Evolutionary conservation across 2,329 filamentous ascomycete species (phyloP).

Genomic region (Aspergillus tamarii): DNA sequence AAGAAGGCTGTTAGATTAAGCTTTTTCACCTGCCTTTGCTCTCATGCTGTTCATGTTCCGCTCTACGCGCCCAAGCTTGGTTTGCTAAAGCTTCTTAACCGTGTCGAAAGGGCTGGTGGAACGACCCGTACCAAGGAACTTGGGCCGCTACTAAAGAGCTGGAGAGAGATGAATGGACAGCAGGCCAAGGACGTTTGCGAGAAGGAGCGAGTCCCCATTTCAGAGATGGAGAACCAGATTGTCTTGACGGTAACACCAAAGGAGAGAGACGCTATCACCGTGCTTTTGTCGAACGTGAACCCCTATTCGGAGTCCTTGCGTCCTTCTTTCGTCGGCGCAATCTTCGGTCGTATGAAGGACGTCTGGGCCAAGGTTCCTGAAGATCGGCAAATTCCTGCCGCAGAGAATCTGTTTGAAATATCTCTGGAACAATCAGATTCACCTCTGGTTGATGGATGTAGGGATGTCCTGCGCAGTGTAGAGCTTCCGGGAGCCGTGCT

Average conservation of each 20-base stretch:
- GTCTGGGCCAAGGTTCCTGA: conserved; percentile 64
- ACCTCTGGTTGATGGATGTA: conserved; percentile 39
- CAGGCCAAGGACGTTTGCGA: conserved; percentile 57
- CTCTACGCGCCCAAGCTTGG: conserved; percentile 69
- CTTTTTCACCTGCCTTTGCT: conserved; percentile 72
- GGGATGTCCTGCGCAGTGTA: conserved; percentile 73
- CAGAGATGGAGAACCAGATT: conserved; percentile 57
- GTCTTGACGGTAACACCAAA: conserved; percentile 58
- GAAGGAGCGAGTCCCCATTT: conserved; percentile 51
- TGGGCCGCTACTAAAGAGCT: conserved; percentile 73
- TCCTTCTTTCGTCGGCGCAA: conserved; percentile 62
- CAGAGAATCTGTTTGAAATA: conserved; percentile 47
- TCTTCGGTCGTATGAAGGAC: conserved; percentile 69
- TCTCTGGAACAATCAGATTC: conserved; percentile 36
- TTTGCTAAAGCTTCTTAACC: conserved; percentile 72
- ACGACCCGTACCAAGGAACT: conserved; percentile 73
- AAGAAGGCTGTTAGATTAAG: conserved; percentile 67
- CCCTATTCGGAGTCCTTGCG: conserved; percentile 49
- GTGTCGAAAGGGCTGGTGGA: conserved; percentile 72
- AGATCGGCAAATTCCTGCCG: conserved; percentile 40
- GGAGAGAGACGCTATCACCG: conserved; percentile 60
- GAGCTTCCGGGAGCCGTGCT: conserved; percentile 75
- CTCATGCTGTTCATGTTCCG: conserved; percentile 72
- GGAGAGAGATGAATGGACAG: conserved; percentile 61
- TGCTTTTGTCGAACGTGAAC: conserved; percentile 56